These are phyloP conservation scores for Pseudogymnoascus sp. DNA, from an alignment of 2,329 filamentous ascomycete species.

Conservation along the genomic window DNA sequence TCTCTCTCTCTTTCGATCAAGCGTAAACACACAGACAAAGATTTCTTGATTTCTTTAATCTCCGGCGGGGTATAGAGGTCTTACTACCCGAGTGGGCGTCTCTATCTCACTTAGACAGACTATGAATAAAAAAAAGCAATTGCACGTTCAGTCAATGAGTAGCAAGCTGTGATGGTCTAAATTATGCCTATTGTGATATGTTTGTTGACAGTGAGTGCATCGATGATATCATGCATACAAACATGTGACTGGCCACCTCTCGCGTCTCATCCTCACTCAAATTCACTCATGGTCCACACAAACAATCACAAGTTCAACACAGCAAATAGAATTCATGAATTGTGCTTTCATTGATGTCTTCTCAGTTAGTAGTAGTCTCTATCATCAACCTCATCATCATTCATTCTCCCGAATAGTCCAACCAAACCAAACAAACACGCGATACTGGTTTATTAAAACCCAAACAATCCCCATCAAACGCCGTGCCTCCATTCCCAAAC, in stretches of 20 bases:
- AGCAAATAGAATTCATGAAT: slow-evolving; percentile 3
- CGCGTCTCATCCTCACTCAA: neutral
- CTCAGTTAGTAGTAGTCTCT: slow-evolving; percentile 9
- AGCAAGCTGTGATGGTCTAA: neutral
- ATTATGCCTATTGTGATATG: neutral
- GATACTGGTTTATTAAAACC: neutral
- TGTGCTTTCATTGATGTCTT: slow-evolving; percentile 10
- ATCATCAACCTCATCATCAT: slow-evolving; percentile 10
- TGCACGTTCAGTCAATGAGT: slow-evolving; percentile 6
- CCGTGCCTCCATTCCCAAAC: neutral
- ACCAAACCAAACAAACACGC: neutral
- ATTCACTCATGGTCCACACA: neutral
- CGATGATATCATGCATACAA: neutral
- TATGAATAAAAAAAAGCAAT: slow-evolving; percentile 11
- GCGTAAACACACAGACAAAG: slow-evolving; percentile 7
- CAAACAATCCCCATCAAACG: neutral
- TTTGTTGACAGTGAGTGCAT: neutral
- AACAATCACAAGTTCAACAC: neutral
- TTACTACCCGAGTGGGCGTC: slow-evolving; percentile 10
- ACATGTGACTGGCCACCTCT: neutral
- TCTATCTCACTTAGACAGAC: slow-evolving; percentile 11
- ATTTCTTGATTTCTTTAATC: slow-evolving; percentile 9
- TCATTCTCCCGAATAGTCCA: neutral
- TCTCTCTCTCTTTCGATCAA: slow-evolving; percentile 4
- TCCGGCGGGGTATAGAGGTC: slow-evolving; percentile 2